These are phyloP conservation scores for Coemansia sp. DNA, from an alignment of 192 early-diverging fungal species.

Conservation along the genomic window DNA sequence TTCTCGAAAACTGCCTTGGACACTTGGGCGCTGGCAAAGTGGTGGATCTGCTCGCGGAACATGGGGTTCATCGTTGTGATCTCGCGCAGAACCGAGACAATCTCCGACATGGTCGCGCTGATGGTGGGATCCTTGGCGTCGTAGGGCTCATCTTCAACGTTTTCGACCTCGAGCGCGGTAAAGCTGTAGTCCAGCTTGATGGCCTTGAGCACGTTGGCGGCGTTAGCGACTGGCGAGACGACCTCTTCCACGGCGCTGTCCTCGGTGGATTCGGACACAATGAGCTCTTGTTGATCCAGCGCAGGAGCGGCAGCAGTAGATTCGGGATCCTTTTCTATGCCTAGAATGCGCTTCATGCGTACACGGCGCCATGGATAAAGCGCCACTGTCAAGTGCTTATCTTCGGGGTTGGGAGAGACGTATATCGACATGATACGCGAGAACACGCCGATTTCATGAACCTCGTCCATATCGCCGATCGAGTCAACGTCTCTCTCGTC, in stretches of 20 bases:
- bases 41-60: slow-evolving; percentile 98
- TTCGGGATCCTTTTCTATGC: background rate
- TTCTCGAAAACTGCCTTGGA: slow-evolving; percentile 96
- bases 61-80: slow-evolving; percentile 93
- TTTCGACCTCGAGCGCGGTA: slow-evolving; percentile 87
- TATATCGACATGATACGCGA: slow-evolving; percentile 96
- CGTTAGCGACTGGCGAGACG: slow-evolving; percentile 7
- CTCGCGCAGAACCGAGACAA: slow-evolving; percentile 95
- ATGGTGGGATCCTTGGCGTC: slow-evolving; percentile 83
- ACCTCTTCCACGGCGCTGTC: slow-evolving; percentile 8
- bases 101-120: slow-evolving; percentile 92
- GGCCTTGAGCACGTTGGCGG: slow-evolving; percentile 39
- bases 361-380: slow-evolving; percentile 96
- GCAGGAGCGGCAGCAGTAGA: background rate
- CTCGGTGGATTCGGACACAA: background rate
- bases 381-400: slow-evolving; percentile 87
- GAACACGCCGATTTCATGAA: slow-evolving; percentile 93
- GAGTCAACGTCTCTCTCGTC: slow-evolving; percentile 86
- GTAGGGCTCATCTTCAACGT: slow-evolving; percentile 82
- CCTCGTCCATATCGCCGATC: slow-evolving; percentile 73
- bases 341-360: slow-evolving; percentile 63
- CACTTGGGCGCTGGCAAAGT: slow-evolving; percentile 93
- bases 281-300: background rate
- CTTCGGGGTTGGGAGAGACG: slow-evolving; percentile 74
- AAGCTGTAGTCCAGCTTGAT: slow-evolving; percentile 69